phyloP scores from a whole-genome alignment of 2,329 filamentous ascomycete species.

The Aspergillus ustus region DNA sequence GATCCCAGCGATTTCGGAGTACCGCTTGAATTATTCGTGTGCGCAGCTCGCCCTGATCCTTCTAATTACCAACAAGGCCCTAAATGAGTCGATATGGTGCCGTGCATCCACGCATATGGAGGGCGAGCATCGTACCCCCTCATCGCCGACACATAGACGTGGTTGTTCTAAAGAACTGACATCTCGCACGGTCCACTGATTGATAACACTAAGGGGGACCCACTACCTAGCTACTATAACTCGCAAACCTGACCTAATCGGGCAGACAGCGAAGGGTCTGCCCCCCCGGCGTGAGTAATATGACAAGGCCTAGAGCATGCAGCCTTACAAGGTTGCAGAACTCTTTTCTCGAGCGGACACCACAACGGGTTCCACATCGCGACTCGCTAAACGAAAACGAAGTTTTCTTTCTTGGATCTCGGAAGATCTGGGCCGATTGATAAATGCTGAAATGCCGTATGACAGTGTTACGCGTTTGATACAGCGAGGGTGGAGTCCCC shows the following conservation, averaged over 20 bases:
- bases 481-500: background rate
- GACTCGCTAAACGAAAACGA: background rate
- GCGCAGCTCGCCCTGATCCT: too few relatives aligned
- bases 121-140: too few relatives aligned
- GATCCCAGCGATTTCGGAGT: too few relatives aligned
- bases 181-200: background rate
- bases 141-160: background rate
- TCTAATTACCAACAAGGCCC: too few relatives aligned
- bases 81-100: too few relatives aligned
- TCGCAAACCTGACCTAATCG: background rate
- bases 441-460: background rate
- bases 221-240: background rate
- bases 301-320: background rate
- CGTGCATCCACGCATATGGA: too few relatives aligned
- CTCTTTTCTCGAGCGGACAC: background rate
- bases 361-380: background rate
- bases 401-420: background rate
- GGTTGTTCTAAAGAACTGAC: background rate
- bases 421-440: background rate
- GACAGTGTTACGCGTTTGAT: background rate
- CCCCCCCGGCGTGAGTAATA: background rate
- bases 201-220: background rate
- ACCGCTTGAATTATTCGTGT: too few relatives aligned
- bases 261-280: background rate
- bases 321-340: background rate